phyloP scores from a whole-genome alignment of 2,329 filamentous ascomycete genomes.

The Ophiostoma ulmi region DNA sequence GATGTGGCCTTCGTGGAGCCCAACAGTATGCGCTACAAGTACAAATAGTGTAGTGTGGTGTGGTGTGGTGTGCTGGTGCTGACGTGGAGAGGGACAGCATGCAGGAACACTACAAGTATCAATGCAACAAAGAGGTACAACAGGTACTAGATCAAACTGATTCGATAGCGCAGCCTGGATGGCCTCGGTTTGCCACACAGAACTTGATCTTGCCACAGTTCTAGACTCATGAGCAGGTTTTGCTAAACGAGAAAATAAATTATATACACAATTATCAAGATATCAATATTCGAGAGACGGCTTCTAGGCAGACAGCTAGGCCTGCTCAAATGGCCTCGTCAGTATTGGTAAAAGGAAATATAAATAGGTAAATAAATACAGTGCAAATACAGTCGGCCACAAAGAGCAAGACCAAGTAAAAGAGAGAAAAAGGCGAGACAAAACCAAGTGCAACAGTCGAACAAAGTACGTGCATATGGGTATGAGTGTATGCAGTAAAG shows the following conservation, averaged over 20 bases:
- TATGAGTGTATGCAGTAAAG: not conserved
- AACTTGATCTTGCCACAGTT: not conserved
- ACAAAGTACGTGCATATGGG: not conserved
- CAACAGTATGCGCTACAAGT: not conserved
- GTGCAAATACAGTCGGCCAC: not conserved
- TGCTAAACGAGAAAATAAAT: too few relatives aligned
- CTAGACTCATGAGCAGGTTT: not conserved
- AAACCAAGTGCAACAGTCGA: not conserved
- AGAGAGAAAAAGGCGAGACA: not conserved
- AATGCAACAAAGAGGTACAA: not conserved
- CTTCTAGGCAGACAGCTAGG: not conserved
- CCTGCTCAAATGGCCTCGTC: not conserved
- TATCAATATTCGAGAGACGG: not conserved
- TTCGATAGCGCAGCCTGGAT: constrained; percentile 6
- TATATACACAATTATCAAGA: not conserved
- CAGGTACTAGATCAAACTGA: not conserved
- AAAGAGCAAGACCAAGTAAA: not conserved
- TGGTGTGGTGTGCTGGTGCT: constrained; percentile 12
- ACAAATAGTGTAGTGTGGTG: not conserved
- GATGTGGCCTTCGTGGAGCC: constrained; percentile 8
- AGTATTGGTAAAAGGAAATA: too few relatives aligned
- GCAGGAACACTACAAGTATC: not conserved
- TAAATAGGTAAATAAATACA: not conserved
- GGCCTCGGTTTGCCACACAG: not conserved
- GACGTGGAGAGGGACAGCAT: constrained; percentile 5